phyloP scores from a whole-genome alignment of 148 eudicot genomes.

The Fagopyrum esculentum region DNA sequence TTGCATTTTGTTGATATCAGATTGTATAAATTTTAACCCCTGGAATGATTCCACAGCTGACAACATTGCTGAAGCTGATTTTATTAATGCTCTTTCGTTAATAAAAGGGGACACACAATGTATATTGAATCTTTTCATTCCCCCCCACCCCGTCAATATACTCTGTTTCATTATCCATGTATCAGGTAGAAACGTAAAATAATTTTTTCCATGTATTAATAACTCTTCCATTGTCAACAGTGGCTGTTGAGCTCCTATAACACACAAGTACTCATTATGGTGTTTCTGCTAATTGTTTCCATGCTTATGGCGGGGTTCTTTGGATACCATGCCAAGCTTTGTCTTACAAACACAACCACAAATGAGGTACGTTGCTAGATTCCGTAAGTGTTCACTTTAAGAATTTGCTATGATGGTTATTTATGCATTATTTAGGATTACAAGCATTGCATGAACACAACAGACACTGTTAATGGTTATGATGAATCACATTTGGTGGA shows the following conservation, averaged over 20 bases:
- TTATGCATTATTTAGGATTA: background rate
- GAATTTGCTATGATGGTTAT: background rate
- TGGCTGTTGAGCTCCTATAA: conserved; percentile 82
- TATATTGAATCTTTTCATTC: background rate
- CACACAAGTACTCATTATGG: conserved; percentile 83
- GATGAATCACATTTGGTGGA: too few species aligned
- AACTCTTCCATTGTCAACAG: conserved; percentile 29
- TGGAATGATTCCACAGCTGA: background rate
- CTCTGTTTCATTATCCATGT: background rate
- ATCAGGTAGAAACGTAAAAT: background rate
- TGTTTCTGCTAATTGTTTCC: conserved; percentile 79
- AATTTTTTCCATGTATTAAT: background rate
- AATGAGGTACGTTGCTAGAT: conserved; percentile 57
- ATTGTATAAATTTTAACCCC: background rate
- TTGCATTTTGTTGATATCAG: background rate
- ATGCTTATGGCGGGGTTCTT: conserved; percentile 83
- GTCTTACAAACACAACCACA: conserved; percentile 79
- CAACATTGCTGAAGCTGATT: background rate
- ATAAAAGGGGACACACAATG: background rate
- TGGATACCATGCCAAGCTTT: conserved; percentile 76
- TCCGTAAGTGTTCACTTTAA: background rate
- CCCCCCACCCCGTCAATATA: background rate
- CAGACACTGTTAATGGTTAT: too few species aligned
- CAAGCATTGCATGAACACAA: background rate
- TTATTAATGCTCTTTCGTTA: background rate